Evolutionary conservation across 2,329 filamentous ascomycete species (phyloP).

Genomic region (Tolypocladium nubicola): DNA sequence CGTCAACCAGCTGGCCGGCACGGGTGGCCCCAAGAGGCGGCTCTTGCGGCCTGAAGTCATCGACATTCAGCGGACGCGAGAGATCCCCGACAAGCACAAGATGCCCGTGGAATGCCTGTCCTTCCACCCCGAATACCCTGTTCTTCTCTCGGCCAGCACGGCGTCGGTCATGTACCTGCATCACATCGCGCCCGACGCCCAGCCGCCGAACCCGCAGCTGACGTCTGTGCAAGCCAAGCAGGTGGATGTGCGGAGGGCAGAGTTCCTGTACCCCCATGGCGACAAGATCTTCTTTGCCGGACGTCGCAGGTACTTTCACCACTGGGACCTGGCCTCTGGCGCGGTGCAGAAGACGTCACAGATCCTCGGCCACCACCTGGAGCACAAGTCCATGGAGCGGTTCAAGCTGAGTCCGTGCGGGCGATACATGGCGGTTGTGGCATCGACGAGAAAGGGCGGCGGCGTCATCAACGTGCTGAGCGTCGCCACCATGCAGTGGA

Average conservation of each 20-base stretch:
- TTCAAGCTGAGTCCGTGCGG: slow-evolving; percentile 86
- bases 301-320: slow-evolving; percentile 83
- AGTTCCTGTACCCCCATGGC: slow-evolving; percentile 64
- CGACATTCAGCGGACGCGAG: slow-evolving; percentile 80
- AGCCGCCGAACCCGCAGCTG: slow-evolving; percentile 75
- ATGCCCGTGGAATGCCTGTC: slow-evolving; percentile 72
- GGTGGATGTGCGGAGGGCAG: slow-evolving; percentile 74
- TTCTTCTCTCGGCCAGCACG: slow-evolving; percentile 81
- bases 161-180: slow-evolving; percentile 82
- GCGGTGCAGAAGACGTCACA: slow-evolving; percentile 71
- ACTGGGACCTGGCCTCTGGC: slow-evolving; percentile 80
- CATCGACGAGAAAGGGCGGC: slow-evolving; percentile 72
- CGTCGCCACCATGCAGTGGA: slow-evolving; percentile 75
- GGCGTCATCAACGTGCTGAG: slow-evolving; percentile 81
- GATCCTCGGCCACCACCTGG: slow-evolving; percentile 63
- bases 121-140: slow-evolving; percentile 82
- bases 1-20: slow-evolving; percentile 53
- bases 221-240: slow-evolving; percentile 80
- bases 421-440: slow-evolving; percentile 72
- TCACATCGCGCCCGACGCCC: slow-evolving; percentile 68
- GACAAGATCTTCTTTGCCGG: slow-evolving; percentile 82
- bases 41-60: slow-evolving; percentile 79
- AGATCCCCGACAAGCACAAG: slow-evolving; percentile 69
- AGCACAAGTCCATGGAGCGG: slow-evolving; percentile 83
- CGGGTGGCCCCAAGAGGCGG: slow-evolving; percentile 44